Percentiles rank a stretch among this genome's conserved stretches.
phyloP scores from a whole-genome alignment of 2,329 filamentous ascomycete genomes.

The Macrophomina pseudophaseolina region DNA sequence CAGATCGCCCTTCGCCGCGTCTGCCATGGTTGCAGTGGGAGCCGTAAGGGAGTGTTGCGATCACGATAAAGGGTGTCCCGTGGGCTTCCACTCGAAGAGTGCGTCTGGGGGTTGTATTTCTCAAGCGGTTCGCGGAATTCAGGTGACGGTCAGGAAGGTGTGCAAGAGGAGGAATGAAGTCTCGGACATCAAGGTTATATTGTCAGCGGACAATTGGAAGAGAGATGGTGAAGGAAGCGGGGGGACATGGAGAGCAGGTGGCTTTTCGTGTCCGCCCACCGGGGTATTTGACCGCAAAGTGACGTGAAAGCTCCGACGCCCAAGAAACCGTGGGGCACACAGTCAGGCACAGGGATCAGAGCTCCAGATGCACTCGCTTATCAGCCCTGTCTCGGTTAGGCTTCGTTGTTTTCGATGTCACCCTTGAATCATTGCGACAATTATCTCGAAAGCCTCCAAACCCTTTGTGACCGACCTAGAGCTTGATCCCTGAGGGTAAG shows the following conservation, averaged over 20 bases:
- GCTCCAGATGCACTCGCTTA: not conserved
- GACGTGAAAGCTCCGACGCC: conserved; percentile 6
- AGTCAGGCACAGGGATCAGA: not conserved
- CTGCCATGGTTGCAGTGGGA: conserved; percentile 7
- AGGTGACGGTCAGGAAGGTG: conserved; percentile 22
- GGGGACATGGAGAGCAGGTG: not conserved
- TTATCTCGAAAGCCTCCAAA: too few species aligned
- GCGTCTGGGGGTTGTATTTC: not conserved
- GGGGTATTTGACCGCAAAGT: conserved; percentile 7
- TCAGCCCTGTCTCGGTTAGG: conserved; percentile 3
- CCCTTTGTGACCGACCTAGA: too few species aligned
- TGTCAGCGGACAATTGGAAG: conserved; percentile 14
- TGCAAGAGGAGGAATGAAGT: conserved; percentile 1
- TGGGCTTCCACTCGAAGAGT: not conserved
- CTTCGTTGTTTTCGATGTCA: not conserved
- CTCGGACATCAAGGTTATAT: conserved; percentile 21
- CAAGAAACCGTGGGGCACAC: conserved; percentile 4
- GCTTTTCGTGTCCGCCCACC: not conserved
- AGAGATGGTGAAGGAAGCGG: conserved; percentile 1
- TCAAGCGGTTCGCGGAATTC: not conserved
- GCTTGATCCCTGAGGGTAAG: too few species aligned
- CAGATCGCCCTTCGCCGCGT: conserved; percentile 51
- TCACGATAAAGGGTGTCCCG: not conserved
- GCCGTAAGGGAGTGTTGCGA: not conserved
- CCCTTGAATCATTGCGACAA: too few species aligned